Conservation (phyloP, 441 rosid species). For the Viola pubescens region DNA sequence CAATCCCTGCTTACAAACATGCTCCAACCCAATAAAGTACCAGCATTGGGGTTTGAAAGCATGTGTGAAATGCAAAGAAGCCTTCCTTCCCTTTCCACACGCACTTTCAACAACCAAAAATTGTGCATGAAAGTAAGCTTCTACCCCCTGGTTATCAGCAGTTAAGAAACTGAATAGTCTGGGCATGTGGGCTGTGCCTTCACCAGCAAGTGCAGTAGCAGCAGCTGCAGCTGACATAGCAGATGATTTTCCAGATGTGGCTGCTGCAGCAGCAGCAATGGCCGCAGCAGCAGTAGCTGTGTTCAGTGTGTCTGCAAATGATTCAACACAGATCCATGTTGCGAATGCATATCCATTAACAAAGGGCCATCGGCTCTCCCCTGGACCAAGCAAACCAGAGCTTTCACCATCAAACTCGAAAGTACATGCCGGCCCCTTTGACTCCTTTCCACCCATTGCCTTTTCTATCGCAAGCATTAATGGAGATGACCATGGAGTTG, state of each 20-base stretch:
- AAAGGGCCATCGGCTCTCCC: slow-evolving; percentile 99
- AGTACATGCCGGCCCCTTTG: slow-evolving; percentile 88
- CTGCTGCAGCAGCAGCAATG: slow-evolving; percentile 97
- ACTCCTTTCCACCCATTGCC: slow-evolving; percentile 91
- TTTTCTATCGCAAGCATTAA: slow-evolving; percentile 83
- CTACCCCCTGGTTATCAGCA: slow-evolving; percentile 95
- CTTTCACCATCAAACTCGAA: slow-evolving; percentile 99
- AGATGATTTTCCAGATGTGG: slow-evolving; percentile 96
- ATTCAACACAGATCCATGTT: slow-evolving; percentile 98
- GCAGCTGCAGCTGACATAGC: slow-evolving; percentile 99
- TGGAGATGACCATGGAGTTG: slow-evolving; percentile 59
- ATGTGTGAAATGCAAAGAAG: slow-evolving; percentile 94
- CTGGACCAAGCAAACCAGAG: slow-evolving; percentile 99
- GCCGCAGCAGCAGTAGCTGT: slow-evolving; percentile 99
- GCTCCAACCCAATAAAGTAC: slow-evolving; percentile 97
- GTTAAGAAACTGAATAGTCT: slow-evolving; percentile 95
- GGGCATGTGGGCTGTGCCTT: slow-evolving; percentile 99
- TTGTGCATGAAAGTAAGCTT: slow-evolving; percentile 98
- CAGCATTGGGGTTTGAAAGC: slow-evolving; percentile 99
- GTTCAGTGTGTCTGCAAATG: slow-evolving; percentile 97
- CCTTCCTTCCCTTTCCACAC: slow-evolving; percentile 92
- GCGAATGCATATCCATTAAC: slow-evolving; percentile 90
- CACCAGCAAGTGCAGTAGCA: slow-evolving; percentile 99
- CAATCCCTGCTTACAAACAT: slow-evolving; percentile 73
- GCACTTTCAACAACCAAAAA: slow-evolving; percentile 97